Percentiles rank a stretch among this genome's conserved stretches.
phyloP scores from a whole-genome alignment of 169 alveolate species.

The Hepatocystis sp. region DNA sequence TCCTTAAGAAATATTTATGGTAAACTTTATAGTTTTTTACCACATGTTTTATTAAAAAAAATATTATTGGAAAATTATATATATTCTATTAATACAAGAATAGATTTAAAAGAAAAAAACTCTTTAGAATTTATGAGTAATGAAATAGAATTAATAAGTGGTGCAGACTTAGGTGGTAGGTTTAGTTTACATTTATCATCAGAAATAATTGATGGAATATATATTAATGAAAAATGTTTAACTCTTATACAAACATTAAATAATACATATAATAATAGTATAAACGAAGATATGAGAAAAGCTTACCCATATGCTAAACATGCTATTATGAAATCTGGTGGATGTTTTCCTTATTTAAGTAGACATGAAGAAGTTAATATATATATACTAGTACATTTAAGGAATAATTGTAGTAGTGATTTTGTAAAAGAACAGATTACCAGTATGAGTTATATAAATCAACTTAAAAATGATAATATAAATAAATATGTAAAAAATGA shows the following conservation, averaged over 20 bases:
- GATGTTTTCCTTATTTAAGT: conserved; percentile 83
- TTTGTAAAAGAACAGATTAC: conserved; percentile 52
- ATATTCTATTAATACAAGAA: conserved; percentile 33
- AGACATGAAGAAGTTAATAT: conserved; percentile 82
- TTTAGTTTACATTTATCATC: conserved; percentile 82
- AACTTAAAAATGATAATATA: conserved; percentile 30
- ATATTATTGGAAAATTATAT: conserved; percentile 82
- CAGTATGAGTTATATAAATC: conserved; percentile 46
- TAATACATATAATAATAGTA: conserved; percentile 66
- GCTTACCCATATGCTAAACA: conserved; percentile 80
- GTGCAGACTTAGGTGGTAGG: conserved; percentile 83
- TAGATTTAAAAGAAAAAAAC: conserved; percentile 79
- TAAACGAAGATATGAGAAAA: conserved; percentile 59
- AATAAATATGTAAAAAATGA: no score
- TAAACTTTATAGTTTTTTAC: conserved; percentile 77
- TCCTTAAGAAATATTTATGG: conserved; percentile 82
- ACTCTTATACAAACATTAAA: conserved; percentile 80
- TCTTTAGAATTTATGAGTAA: conserved; percentile 86
- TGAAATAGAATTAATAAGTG: conserved; percentile 82
- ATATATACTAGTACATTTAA: conserved; percentile 81
- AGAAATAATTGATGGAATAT: conserved; percentile 67
- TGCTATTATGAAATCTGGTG: conserved; percentile 82
- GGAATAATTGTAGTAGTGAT: conserved; percentile 51
- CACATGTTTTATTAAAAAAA: conserved; percentile 81
- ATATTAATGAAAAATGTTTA: conserved; percentile 50